These are phyloP conservation scores for Lodderomyces oxycetoniae DNA, from an alignment of 1,139 yeast species.

Conservation along the genomic window DNA sequence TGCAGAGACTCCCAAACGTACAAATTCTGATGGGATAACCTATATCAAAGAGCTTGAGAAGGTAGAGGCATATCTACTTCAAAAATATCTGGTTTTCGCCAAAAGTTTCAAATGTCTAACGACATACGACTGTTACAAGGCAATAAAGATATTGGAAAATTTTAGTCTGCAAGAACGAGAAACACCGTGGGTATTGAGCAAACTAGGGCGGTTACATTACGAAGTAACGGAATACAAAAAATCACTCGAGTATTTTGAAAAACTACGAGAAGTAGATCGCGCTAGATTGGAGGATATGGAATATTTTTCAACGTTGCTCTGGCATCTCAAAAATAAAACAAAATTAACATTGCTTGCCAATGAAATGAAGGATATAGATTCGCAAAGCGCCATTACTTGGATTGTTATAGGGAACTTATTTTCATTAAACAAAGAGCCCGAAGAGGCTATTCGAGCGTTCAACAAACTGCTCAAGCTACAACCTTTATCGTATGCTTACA, in stretches of 20 bases:
- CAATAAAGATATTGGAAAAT: constrained; percentile 58
- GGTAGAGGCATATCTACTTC: constrained; percentile 43
- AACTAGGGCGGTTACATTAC: constrained; percentile 75
- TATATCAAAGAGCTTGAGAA: constrained; percentile 32
- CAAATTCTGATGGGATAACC: constrained; percentile 20
- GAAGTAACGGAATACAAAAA: constrained; percentile 85
- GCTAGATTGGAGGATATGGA: constrained; percentile 91
- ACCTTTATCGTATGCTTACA: constrained; percentile 82
- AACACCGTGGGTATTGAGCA: constrained; percentile 84
- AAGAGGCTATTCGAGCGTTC: constrained; percentile 86
- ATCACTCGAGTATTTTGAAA: constrained; percentile 59
- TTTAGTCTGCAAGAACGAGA: constrained; percentile 61
- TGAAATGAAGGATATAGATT: constrained; percentile 66
- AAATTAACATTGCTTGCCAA: constrained; percentile 78
- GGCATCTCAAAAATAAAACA: constrained; percentile 89
- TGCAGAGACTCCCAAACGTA: constrained; percentile 20
- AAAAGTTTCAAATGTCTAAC: constrained; percentile 61
- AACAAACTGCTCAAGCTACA: constrained; percentile 68
- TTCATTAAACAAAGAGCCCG: constrained; percentile 79
- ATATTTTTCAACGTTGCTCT: constrained; percentile 77
- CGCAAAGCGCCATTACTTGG: constrained; percentile 81
- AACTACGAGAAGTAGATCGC: constrained; percentile 64
- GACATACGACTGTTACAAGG: constrained; percentile 74
- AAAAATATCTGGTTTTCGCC: constrained; percentile 58
- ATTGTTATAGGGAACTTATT: constrained; percentile 86